Conservation (phyloP, 768 basidiomycete species). For the Mycena alexandri region DNA sequence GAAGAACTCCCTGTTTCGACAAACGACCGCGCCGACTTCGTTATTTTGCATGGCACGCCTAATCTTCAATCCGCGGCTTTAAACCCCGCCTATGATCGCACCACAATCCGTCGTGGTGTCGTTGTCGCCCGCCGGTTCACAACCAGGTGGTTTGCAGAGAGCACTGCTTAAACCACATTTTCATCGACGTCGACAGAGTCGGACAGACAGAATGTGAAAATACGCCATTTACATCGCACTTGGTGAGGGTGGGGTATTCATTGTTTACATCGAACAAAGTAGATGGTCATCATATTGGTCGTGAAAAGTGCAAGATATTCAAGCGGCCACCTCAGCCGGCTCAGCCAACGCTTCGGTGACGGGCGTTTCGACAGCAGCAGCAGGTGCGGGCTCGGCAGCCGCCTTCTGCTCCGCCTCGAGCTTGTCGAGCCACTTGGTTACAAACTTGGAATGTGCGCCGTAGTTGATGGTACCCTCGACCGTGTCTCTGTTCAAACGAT, state of each 20-base stretch:
- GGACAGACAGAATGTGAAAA: not conserved
- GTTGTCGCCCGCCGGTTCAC: slow-evolving; percentile 57
- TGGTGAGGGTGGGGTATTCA: not conserved
- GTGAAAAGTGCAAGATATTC: slow-evolving; percentile 2
- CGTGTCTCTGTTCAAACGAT: slow-evolving; percentile 59
- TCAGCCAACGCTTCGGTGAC: slow-evolving; percentile 8
- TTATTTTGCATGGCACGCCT: slow-evolving; percentile 65
- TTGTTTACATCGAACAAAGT: slow-evolving; percentile 27
- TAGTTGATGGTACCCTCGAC: slow-evolving; percentile 73
- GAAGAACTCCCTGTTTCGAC: slow-evolving; percentile 51
- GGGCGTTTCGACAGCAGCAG: slow-evolving; percentile 22
- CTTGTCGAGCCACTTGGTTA: slow-evolving; percentile 73
- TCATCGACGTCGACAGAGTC: not conserved
- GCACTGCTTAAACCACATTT: not conserved
- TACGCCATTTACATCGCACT: not conserved
- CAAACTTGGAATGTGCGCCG: slow-evolving; percentile 77
- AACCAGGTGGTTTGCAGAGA: slow-evolving; percentile 48
- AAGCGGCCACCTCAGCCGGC: slow-evolving; percentile 3
- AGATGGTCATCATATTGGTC: slow-evolving; percentile 18
- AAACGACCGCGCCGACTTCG: slow-evolving; percentile 68
- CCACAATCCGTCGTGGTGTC: slow-evolving; percentile 61
- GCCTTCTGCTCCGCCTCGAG: slow-evolving; percentile 56
- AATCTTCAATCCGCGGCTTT: slow-evolving; percentile 62
- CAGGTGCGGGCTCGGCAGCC: slow-evolving; percentile 1
- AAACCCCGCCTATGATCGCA: slow-evolving; percentile 63